Conservation (phyloP, 768 basidiomycete genomes). For the Boletales sp. region DNA sequence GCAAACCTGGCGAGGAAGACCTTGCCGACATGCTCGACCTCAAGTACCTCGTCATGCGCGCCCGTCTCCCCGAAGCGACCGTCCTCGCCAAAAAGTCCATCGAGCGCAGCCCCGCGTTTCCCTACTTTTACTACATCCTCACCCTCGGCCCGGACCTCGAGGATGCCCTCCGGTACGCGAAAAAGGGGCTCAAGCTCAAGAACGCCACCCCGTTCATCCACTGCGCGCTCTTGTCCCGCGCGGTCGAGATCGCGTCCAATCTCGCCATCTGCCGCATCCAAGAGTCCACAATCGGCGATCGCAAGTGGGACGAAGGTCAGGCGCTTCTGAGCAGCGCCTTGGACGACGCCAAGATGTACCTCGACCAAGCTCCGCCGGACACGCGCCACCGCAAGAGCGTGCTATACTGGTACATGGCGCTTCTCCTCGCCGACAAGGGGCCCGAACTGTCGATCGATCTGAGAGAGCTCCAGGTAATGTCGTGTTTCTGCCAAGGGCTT, state of each 20-base stretch:
- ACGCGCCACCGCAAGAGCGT: constrained; percentile 58
- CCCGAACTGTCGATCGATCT: constrained; percentile 47
- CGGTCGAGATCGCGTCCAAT: constrained; percentile 56
- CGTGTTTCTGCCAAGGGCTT: too few species aligned
- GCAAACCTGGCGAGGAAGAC: constrained; percentile 42
- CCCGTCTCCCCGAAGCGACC: constrained; percentile 47
- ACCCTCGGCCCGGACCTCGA: constrained; percentile 46
- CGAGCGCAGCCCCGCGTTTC: constrained; percentile 52
- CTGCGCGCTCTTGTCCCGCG: constrained; percentile 56
- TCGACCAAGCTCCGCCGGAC: constrained; percentile 57
- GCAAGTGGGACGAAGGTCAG: constrained; percentile 56
- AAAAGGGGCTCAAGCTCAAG: constrained; percentile 62
- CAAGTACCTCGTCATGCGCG: constrained; percentile 52
- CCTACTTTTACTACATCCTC: constrained; percentile 64
- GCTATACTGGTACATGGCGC: constrained; percentile 55
- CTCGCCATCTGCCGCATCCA: constrained; percentile 50
- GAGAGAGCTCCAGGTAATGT: constrained; percentile 45
- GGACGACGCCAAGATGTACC: constrained; percentile 57
- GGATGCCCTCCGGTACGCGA: constrained; percentile 56
- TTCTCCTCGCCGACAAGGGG: constrained; percentile 51
- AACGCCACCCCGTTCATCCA: constrained; percentile 52
- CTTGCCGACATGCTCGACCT: constrained; percentile 63
- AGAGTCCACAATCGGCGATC: constrained; percentile 37
- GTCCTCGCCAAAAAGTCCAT: constrained; percentile 44
- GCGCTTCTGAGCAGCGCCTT: constrained; percentile 58